Evolutionary conservation across 2,329 filamentous ascomycete genomes (phyloP).

Genomic region (Fusarium veterinarium): DNA sequence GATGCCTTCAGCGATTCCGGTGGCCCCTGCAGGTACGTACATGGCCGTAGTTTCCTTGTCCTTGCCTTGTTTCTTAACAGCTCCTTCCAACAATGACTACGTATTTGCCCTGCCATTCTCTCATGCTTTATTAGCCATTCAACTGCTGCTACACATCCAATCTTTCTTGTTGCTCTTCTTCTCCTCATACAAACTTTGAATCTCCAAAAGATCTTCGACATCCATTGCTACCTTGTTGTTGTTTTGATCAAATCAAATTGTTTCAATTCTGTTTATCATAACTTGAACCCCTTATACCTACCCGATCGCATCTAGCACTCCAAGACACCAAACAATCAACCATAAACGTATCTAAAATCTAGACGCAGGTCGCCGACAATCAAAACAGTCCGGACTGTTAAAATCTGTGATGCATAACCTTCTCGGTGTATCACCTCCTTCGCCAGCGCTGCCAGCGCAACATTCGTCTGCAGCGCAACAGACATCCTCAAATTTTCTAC

Average conservation of each 20-base stretch:
- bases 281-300: constrained; percentile 7
- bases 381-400: constrained; percentile 56
- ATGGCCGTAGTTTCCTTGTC: constrained; percentile 31
- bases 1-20: constrained; percentile 48
- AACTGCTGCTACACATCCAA: constrained; percentile 26
- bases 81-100: constrained; percentile 24
- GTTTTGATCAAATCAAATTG: constrained; percentile 9
- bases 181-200: constrained; percentile 18
- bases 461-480: constrained; percentile 48
- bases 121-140: constrained; percentile 36
- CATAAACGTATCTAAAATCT: constrained; percentile 15
- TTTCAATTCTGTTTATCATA: neutral
- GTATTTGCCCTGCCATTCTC: constrained; percentile 30
- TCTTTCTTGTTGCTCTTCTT: constrained; percentile 8
- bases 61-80: constrained; percentile 38
- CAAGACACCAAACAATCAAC: constrained; percentile 11
- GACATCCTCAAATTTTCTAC: constrained; percentile 36
- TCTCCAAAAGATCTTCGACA: constrained; percentile 30
- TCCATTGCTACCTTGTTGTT: constrained; percentile 9
- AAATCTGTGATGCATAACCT: constrained; percentile 61
- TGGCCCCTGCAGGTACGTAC: constrained; percentile 45
- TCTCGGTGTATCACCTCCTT: constrained; percentile 48
- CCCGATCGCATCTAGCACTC: constrained; percentile 19
- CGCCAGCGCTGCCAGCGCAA: constrained; percentile 44
- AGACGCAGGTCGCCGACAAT: constrained; percentile 52